These are phyloP conservation scores for Taphrina populina DNA, from an alignment of 1,139 yeast genomes.

Conservation along the genomic window DNA sequence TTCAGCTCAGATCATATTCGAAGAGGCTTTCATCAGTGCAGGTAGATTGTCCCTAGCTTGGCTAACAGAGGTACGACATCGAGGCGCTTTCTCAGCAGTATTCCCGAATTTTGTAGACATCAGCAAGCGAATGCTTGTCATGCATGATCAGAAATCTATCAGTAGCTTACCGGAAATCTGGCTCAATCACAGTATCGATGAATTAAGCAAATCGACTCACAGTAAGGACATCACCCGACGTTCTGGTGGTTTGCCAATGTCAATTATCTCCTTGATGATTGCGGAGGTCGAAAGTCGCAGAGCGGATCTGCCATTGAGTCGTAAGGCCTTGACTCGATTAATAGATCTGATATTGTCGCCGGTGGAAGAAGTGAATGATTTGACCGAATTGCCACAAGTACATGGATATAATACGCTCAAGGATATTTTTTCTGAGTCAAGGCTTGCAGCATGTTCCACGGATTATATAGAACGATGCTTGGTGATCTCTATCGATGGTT, in stretches of 20 bases:
- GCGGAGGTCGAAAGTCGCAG: conserved; percentile 51
- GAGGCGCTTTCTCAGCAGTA: conserved; percentile 88
- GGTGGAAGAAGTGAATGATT: conserved; percentile 48
- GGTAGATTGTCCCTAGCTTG: conserved; percentile 65
- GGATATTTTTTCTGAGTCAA: conserved; percentile 69
- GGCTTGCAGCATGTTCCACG: conserved; percentile 56
- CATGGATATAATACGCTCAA: conserved; percentile 87
- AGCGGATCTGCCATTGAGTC: conserved; percentile 46
- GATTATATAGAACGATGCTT: conserved; percentile 59
- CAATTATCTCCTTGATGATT: conserved; percentile 68
- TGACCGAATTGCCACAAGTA: conserved; percentile 80
- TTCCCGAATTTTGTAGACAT: conserved; percentile 72
- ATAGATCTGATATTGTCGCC: conserved; percentile 44
- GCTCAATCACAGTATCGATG: conserved; percentile 56
- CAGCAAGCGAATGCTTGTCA: conserved; percentile 54
- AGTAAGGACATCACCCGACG: conserved; percentile 76
- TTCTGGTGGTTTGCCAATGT: conserved; percentile 85
- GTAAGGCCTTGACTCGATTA: conserved; percentile 55
- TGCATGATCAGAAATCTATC: conserved; percentile 42
- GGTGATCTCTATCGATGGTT: conserved; percentile 59
- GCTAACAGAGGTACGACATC: conserved; percentile 70
- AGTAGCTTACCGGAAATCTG: conserved; percentile 53
- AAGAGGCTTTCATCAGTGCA: conserved; percentile 41
- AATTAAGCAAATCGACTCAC: conserved; percentile 52
- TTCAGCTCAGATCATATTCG: conserved; percentile 27